Conservation (phyloP, 805 yeast genomes). For the Danielia oregonensis region DNA sequence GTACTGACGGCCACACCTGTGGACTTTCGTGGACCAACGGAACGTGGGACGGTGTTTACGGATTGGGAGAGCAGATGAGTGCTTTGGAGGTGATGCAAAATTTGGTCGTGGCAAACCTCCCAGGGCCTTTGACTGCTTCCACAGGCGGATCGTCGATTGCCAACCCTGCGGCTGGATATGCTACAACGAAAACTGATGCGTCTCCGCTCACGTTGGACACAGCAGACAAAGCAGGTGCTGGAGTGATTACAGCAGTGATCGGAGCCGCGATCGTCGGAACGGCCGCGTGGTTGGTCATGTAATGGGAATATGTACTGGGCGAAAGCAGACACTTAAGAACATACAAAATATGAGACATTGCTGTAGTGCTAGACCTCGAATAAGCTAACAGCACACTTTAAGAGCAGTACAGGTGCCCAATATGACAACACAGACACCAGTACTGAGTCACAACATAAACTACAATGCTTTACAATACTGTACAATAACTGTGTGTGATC, state of each 20-base stretch:
- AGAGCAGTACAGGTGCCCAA: too few relatives aligned
- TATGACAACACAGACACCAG: too few relatives aligned
- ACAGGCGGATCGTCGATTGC: constrained; percentile 37
- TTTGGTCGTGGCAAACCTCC: constrained; percentile 20
- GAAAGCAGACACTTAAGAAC: too few relatives aligned
- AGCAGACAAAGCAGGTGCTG: constrained; percentile 71
- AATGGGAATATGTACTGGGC: neutral
- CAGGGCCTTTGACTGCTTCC: constrained; percentile 29
- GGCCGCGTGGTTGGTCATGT: constrained; percentile 16
- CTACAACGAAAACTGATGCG: constrained; percentile 5
- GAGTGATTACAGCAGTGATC: constrained; percentile 69
- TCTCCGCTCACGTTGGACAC: constrained; percentile 11
- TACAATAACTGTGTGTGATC: too few relatives aligned
- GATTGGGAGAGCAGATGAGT: constrained; percentile 20
- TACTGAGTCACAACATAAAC: too few relatives aligned
- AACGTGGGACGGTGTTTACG: constrained; percentile 16
- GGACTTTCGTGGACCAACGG: constrained; percentile 18
- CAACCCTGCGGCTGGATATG: constrained; percentile 32
- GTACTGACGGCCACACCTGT: constrained; percentile 19
- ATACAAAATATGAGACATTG: too few relatives aligned
- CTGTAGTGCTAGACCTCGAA: too few relatives aligned
- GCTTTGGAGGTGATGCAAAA: constrained; percentile 20
- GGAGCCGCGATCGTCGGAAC: constrained; percentile 19
- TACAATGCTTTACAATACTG: too few relatives aligned
- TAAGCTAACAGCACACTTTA: too few relatives aligned